Evolutionary conservation across 2,329 filamentous ascomycete species (phyloP).

Genomic region (Colletotrichum coccodes): DNA sequence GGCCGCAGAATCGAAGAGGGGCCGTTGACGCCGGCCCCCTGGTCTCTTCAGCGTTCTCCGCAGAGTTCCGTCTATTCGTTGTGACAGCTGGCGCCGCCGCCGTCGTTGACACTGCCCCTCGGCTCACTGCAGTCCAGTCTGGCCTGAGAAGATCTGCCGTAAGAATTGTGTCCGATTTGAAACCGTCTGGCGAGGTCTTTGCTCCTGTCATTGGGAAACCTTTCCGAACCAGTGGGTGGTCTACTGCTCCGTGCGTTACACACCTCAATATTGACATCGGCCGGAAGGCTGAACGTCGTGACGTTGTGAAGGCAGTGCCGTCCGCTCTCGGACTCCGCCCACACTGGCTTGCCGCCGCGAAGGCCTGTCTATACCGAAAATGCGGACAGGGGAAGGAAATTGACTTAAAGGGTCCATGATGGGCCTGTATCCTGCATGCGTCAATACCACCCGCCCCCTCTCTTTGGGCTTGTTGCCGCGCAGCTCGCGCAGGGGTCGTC

Average conservation of each 20-base stretch:
- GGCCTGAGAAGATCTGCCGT: constrained; percentile 12
- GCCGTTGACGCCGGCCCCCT: constrained; percentile 15
- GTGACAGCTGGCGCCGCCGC: not conserved
- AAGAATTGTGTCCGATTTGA: constrained; percentile 25
- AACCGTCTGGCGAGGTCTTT: constrained; percentile 1
- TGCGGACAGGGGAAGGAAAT: constrained; percentile 3
- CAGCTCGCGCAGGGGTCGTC: constrained; percentile 3
- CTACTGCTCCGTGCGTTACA: constrained; percentile 1
- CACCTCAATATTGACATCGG: not conserved
- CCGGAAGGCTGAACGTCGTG: not conserved
- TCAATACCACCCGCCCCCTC: constrained; percentile 17
- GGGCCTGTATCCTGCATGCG: constrained; percentile 21
- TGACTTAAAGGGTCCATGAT: constrained; percentile 19
- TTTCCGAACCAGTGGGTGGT: not conserved
- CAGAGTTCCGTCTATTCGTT: not conserved
- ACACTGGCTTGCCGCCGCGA: not conserved
- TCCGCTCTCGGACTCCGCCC: not conserved
- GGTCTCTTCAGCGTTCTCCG: constrained; percentile 3
- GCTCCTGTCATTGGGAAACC: not conserved
- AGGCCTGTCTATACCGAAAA: not conserved
- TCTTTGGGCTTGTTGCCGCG: constrained; percentile 3
- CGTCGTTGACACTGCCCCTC: constrained; percentile 12
- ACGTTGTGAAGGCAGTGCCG: not conserved
- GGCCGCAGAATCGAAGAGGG: constrained; percentile 1
- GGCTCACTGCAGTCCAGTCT: constrained; percentile 9